A percentile compares a stretch with the other conserved stretches of the same genome.
These are phyloP conservation scores for Vigna mungo DNA, from an alignment of 306 rosid genomes.

Conservation along the genomic window DNA sequence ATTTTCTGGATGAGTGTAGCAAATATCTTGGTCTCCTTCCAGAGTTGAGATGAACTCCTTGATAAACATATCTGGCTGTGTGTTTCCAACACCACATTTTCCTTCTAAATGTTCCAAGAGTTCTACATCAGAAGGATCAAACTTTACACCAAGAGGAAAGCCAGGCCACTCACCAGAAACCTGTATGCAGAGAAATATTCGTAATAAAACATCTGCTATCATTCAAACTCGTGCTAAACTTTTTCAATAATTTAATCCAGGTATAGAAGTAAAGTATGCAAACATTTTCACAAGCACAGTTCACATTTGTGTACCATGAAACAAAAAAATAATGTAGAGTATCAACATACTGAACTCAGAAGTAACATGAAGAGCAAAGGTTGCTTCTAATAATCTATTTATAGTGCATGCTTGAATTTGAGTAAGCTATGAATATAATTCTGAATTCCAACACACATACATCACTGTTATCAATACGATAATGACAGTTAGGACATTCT, in stretches of 20 bases:
- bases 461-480: constrained; percentile 73
- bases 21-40: constrained; percentile 74
- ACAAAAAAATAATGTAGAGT: neutral
- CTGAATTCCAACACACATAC: constrained; percentile 73
- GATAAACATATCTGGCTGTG: constrained; percentile 65
- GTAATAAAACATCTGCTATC: constrained; percentile 20
- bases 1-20: constrained; percentile 84
- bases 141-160: constrained; percentile 87
- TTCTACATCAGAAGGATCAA: constrained; percentile 86
- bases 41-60: constrained; percentile 85
- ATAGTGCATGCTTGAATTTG: constrained; percentile 1
- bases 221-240: constrained; percentile 36
- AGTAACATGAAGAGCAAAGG: constrained; percentile 10
- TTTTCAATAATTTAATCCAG: neutral
- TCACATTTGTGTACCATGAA: neutral
- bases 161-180: constrained; percentile 90
- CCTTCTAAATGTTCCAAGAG: constrained; percentile 80
- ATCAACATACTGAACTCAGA: constrained; percentile 8
- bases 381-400: constrained; percentile 13
- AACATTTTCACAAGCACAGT: constrained; percentile 17
- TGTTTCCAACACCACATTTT: constrained; percentile 69
- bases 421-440: neutral
- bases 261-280: constrained; percentile 19
- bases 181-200: constrained; percentile 52
- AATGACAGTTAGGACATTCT: constrained; percentile 81